Evolutionary conservation across 495 filamentous ascomycete genomes (phyloP).

Genomic region (Penicillium daleae): DNA sequence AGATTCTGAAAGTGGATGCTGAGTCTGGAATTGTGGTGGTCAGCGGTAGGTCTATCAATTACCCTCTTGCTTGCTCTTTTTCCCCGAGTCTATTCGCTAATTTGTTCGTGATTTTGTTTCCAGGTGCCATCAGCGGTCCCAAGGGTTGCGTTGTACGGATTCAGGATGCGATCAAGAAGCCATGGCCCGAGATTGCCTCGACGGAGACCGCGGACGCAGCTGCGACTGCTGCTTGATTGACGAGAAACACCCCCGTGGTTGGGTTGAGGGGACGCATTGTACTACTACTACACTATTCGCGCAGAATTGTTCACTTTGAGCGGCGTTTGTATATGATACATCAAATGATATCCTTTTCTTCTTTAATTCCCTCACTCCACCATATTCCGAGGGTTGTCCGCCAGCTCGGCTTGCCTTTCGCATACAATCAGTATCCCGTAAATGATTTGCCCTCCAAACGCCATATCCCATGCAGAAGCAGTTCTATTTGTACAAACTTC

Average conservation of each 20-base stretch:
- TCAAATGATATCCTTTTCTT: slow-evolving; percentile 50
- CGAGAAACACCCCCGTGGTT: slow-evolving; percentile 11
- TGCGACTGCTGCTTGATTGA: slow-evolving; percentile 35
- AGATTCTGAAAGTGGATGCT: slow-evolving; percentile 82
- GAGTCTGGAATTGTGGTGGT: slow-evolving; percentile 86
- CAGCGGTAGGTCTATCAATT: slow-evolving; percentile 58
- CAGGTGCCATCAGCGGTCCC: slow-evolving; percentile 81
- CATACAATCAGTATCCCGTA: slow-evolving; percentile 12
- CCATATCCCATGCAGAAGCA: slow-evolving; percentile 32
- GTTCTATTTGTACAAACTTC: slow-evolving; percentile 33
- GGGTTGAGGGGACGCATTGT: slow-evolving; percentile 34
- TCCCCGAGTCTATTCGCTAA: slow-evolving; percentile 11
- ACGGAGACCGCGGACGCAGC: slow-evolving; percentile 43
- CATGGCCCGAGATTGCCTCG: slow-evolving; percentile 65
- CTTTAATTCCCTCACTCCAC: slow-evolving; percentile 5
- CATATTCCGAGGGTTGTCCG: slow-evolving; percentile 7
- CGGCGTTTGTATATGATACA: slow-evolving; percentile 54
- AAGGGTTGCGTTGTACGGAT: slow-evolving; percentile 82
- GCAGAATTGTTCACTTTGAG: slow-evolving; percentile 45
- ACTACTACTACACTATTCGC: slow-evolving; percentile 49
- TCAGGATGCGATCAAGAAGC: slow-evolving; percentile 91
- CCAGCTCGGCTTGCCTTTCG: neutral
- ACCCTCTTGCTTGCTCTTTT: neutral
- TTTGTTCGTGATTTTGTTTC: slow-evolving; percentile 1
- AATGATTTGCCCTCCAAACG: slow-evolving; percentile 29